Conservation (phyloP, 148 eudicot genomes). For the Diospyros lotus region DNA sequence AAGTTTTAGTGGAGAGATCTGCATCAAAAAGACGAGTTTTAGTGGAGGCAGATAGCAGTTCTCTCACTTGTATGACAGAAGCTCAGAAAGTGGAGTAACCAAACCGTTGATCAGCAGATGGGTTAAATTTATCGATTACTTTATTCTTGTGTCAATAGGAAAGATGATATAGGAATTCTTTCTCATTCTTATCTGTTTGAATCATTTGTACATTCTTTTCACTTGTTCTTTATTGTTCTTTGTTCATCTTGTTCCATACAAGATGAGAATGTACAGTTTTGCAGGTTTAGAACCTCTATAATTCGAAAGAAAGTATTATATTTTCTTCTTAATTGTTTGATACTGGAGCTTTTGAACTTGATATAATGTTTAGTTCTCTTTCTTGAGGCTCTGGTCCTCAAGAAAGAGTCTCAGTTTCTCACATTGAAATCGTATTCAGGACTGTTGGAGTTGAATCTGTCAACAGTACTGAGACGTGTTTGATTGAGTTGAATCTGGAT, state of each 20-base stretch:
- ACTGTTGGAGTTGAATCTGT: no score
- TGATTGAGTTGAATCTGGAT: no score
- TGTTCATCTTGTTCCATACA: constrained; percentile 10
- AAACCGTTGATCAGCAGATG: constrained; percentile 1
- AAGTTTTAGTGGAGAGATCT: constrained; percentile 11
- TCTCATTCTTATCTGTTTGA: constrained; percentile 7
- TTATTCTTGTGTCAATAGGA: constrained; percentile 34
- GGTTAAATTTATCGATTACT: constrained; percentile 27
- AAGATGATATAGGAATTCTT: constrained; percentile 20
- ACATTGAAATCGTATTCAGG: no score
- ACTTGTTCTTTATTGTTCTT: neutral
- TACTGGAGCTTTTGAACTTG: neutral
- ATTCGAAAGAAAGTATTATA: neutral
- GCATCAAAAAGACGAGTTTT: constrained; percentile 12
- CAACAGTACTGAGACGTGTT: no score
- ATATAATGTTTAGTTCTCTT: no score
- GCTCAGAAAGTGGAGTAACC: neutral
- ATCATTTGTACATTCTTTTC: neutral
- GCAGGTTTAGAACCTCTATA: neutral
- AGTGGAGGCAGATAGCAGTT: constrained; percentile 23
- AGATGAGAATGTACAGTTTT: constrained; percentile 9
- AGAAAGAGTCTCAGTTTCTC: no score
- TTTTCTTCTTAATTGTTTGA: neutral
- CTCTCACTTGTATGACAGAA: constrained; percentile 26
- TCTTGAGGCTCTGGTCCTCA: no score